Evolutionary conservation across 345 rosid species (phyloP), one percentile per base, ranked within the genome.

Genomic region (Pistacia vera): DNA sequence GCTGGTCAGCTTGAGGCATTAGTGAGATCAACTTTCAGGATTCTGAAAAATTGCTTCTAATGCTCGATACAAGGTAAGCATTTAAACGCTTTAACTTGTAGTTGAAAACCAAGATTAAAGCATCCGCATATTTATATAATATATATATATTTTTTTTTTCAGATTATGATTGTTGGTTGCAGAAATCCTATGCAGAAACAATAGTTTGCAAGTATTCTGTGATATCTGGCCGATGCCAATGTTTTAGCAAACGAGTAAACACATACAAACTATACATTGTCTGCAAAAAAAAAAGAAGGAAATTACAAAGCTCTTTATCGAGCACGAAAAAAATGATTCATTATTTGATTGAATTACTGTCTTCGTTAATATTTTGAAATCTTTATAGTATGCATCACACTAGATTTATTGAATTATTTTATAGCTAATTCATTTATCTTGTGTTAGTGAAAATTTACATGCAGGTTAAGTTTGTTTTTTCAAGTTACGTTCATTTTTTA

Each of bases 1-100:
- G 84, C 83, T 88, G 55, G 82, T 94, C 85, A 87, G 86, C 81
- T 70, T 88, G 74, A 83, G 86, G 78, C 91, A 76, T 68, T 69
- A 67, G 25, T 35, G 69, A 63, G n/a, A 11, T 33, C 9, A 74
- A 63, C 46, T 73, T 66, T 35, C 41, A 5, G 17, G 41, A 59
- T n/a, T 76, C 49, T 36, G 13, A 68, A 51, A 38, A 22, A 18
- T 65, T 20, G 36, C 20, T 76, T 66, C 16, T 35, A 12, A 20
- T 41, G 17, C 58, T 46, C 36, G 35, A 58, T 48, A 11, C 46
- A 18, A 59, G 55, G n/a, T n/a, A n/a, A n/a, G n/a, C n/a, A n/a
- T n/a, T 18, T 9, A 49, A 20, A 33, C 10, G 11, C 38, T 11
- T 18, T 3, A 18, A 49, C 60, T 30, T 28, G 17, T 28, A 18